These are phyloP conservation scores for Schwanniomyces etchellsii DNA, from an alignment of 1,139 yeast genomes.

Conservation along the genomic window DNA sequence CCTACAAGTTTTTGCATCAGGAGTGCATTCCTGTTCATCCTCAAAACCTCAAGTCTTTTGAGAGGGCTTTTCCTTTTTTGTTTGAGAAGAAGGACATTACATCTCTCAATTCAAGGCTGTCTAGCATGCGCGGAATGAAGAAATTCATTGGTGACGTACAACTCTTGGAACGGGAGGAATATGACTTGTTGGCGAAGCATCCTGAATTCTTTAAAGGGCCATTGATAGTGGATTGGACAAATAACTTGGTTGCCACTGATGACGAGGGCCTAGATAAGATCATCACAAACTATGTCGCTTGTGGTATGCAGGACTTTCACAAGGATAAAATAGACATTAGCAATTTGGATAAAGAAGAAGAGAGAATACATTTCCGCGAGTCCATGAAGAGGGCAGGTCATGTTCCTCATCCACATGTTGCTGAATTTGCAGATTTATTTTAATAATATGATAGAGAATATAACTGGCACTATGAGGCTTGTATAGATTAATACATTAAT, in stretches of 20 bases:
- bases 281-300: conserved; percentile 35
- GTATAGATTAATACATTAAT: conserved; percentile 3
- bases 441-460: conserved; percentile 10
- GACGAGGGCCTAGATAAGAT: conserved; percentile 37
- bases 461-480: neutral
- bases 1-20: conserved; percentile 29
- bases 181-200: conserved; percentile 9
- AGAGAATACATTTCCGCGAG: neutral
- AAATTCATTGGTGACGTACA: conserved; percentile 18
- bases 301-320: conserved; percentile 30
- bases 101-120: conserved; percentile 4
- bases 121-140: neutral
- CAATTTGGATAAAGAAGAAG: neutral
- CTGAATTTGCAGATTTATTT: conserved; percentile 45
- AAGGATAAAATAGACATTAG: conserved; percentile 3
- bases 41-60: conserved; percentile 30
- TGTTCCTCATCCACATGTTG: conserved; percentile 35
- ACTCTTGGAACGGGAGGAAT: conserved; percentile 15
- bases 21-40: conserved; percentile 41
- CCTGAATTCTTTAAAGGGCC: conserved; percentile 25
- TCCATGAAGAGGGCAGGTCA: conserved; percentile 1
- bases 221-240: conserved; percentile 53
- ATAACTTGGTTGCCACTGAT: conserved; percentile 47
- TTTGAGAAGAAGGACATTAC: conserved; percentile 3
- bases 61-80: conserved; percentile 17